Base-by-base conservation (phyloP, 441 rosid species). In the Croton setiger region DNA sequence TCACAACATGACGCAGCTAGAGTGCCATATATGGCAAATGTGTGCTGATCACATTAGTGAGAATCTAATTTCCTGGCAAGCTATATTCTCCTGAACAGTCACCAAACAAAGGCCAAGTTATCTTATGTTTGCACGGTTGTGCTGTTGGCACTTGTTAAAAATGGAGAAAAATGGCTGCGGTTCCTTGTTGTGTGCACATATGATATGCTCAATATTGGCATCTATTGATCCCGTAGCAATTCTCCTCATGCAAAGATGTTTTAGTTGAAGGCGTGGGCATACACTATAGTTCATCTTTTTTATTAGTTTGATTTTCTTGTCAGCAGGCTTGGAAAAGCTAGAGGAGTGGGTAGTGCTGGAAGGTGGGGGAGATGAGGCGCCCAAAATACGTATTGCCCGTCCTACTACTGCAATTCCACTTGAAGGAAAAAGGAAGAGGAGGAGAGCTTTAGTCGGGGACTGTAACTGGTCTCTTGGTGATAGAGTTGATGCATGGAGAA, bases 341-440 rank as follows among this genome's bases (percentile, higher is more conserved):
- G 82, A 80, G 86, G 99, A 95, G 76, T 95, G 98, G 98, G 87
- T 92, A 72, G 64, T 81, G 31, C 85, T 93, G 63, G 76, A 75
- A 75, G 82, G 84, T 68, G 87, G 84, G 72, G 91, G 78, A 78
- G 85, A 79, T 62, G 65, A 70, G 67, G 85, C 87, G 33, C 98
- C 99, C 3, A 83, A 79, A 79, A 80, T 96, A 79, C 95, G 99
- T 51, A 60, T 74, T 71, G 82, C 96, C 72, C 96, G 92, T 63
- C 93, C 90, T 73, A 57, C 79, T 79, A 84, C 87, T 18, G 85
- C 81, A 57, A 63, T 88, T 78, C 93, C 90, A 68, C 88, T 79
- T 75, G 96, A 91, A 82, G 98, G 98, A 81, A 91, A 97, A 23
- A 89, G 90, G 83, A 96, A 96, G 89, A 88, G 99, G 70, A 93